These are phyloP conservation scores for Crucibulum laeve DNA, from an alignment of 768 basidiomycete genomes.

Conservation along the genomic window DNA sequence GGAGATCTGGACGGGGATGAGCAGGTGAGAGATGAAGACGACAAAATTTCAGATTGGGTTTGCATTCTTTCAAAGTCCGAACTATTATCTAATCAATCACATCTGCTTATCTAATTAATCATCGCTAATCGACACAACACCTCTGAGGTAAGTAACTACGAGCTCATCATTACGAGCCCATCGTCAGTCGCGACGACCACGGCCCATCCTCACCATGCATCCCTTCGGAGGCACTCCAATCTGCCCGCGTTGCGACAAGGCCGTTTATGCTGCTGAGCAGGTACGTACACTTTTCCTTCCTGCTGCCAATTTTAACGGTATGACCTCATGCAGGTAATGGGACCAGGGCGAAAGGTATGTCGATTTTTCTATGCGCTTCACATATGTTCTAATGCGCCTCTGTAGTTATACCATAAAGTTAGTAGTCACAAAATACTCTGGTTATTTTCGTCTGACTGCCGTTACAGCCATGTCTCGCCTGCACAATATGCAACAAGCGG, in stretches of 20 bases:
- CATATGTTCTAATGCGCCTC: constrained; percentile 3
- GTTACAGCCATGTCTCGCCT: constrained; percentile 71
- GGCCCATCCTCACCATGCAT: constrained; percentile 42
- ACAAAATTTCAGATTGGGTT: constrained; percentile 26
- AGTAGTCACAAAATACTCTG: not conserved
- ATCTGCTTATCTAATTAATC: constrained; percentile 18
- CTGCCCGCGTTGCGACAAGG: constrained; percentile 72
- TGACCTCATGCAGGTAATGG: constrained; percentile 55
- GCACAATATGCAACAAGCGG: constrained; percentile 70
- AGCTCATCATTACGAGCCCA: constrained; percentile 1
- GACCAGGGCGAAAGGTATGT: constrained; percentile 82
- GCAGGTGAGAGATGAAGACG: constrained; percentile 13
- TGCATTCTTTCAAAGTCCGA: constrained; percentile 28
- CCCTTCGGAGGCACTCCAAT: constrained; percentile 67
- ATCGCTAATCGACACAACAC: not conserved
- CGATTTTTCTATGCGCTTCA: constrained; percentile 3
- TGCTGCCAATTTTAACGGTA: constrained; percentile 7
- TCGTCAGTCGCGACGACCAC: not conserved
- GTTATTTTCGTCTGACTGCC: not conserved
- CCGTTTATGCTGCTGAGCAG: constrained; percentile 89
- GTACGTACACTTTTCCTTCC: constrained; percentile 24
- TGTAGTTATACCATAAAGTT: constrained; percentile 79
- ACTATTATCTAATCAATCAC: too few species aligned
- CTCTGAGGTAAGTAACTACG: too few species aligned
- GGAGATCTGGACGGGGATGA: constrained; percentile 13